Evolutionary conservation across 1,284 basidiomycete genomes (phyloP).

Genomic region (Rugosomyces carneus): DNA sequence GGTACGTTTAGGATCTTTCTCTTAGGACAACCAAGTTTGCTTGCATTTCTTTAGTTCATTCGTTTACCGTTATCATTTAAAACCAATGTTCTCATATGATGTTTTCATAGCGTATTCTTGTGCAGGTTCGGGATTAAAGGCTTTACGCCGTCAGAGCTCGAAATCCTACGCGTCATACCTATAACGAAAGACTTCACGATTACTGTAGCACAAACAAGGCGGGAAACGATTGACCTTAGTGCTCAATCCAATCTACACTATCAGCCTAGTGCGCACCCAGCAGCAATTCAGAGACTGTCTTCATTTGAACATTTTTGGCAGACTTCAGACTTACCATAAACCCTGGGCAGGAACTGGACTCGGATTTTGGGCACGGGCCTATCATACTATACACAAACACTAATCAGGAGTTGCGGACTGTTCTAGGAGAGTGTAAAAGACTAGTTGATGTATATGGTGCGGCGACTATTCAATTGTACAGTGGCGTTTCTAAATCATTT

Average conservation of each 20-base stretch:
- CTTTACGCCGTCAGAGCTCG: conserved; percentile 26
- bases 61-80: background rate
- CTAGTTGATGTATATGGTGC: conserved; percentile 27
- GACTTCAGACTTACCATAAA: conserved; percentile 44
- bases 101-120: conserved; percentile 37
- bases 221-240: conserved; percentile 23
- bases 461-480: background rate
- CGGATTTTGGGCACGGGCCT: conserved; percentile 20
- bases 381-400: conserved; percentile 42
- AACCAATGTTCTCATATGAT: background rate
- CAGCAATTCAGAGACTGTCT: background rate
- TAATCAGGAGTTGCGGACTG: conserved; percentile 34
- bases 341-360: conserved; percentile 25
- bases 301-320: conserved; percentile 12
- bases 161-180: conserved; percentile 44
- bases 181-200: conserved; percentile 47
- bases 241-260: conserved; percentile 14
- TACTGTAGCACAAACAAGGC: conserved; percentile 43
- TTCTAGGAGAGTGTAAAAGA: conserved; percentile 45
- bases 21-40: background rate
- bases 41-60: background rate
- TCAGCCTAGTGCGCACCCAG: background rate
- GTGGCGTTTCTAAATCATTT: background rate
- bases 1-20: conserved; percentile 20
- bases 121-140: conserved; percentile 28